Evolutionary conservation across 345 rosid genomes (phyloP).

Genomic region (Cardamine occulta): DNA sequence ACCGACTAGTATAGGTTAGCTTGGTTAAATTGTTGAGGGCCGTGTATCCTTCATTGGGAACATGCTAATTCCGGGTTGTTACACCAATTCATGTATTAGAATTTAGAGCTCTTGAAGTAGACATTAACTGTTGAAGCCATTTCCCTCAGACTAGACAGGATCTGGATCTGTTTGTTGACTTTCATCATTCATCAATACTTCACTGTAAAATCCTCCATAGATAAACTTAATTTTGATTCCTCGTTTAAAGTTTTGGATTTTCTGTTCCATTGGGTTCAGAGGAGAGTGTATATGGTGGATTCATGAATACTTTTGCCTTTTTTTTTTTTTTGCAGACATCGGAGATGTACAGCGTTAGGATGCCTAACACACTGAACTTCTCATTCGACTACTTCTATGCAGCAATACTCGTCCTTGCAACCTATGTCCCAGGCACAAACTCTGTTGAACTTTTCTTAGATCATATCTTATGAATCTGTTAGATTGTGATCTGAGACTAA

Average conservation of each 20-base stretch:
- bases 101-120: slow-evolving; percentile 2
- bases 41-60: background rate
- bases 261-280: background rate
- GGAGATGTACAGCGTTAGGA: slow-evolving; percentile 70
- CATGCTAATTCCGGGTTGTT: background rate
- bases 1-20: background rate
- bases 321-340: slow-evolving; percentile 55
- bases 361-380: slow-evolving; percentile 94
- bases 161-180: background rate
- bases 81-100: too few species aligned
- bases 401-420: slow-evolving; percentile 67
- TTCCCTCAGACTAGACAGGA: background rate
- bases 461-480: slow-evolving; percentile 5
- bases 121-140: background rate
- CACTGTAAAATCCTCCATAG: background rate
- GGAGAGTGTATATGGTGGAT: background rate
- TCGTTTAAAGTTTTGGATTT: background rate
- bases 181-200: background rate
- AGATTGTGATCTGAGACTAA: slow-evolving; percentile 1
- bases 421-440: slow-evolving; percentile 80
- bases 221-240: background rate
- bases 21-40: background rate
- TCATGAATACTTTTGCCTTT: background rate
- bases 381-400: slow-evolving; percentile 61
- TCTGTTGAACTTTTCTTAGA: slow-evolving; percentile 18